Base-by-base conservation (phyloP, 2,329 filamentous ascomycete genomes). In the Penicillium sp. region DNA sequence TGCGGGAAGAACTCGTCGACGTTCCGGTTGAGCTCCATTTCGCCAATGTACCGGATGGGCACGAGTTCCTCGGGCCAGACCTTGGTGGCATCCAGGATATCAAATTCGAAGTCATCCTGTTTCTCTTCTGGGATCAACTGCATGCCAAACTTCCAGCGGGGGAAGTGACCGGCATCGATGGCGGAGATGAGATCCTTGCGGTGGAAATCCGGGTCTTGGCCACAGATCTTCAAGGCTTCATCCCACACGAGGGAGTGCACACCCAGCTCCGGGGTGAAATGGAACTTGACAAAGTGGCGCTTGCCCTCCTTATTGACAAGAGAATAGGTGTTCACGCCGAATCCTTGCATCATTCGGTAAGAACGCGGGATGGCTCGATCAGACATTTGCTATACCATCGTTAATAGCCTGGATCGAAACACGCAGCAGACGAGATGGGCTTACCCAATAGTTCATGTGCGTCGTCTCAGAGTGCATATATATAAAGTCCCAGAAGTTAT, bases 81-180 rank as follows among this genome's bases (percentile, higher is more conserved):
- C 69, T 94, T 93, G 25, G 87, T 94, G 1, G 87, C 83, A 51
- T 94, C 87, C 1, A 94, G 77, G 19, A 91, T 83, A 55, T 93
- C 87, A 45, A 93, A 91, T 5, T 91, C 87, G 45, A 91, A 94
- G 11, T 86, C 79, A 47, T 91, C 74, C 59, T 87, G 79, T 33
- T 81, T 76, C 7, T 74, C 75, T 49, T 91, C 86, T 0, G 83
- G 78, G 15, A 93, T 77, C 3, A 82, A 74, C 57, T 94, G 87
- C n/a, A 94, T 81, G 29, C 84, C 86, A 43, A 93, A 87, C 57
- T 84, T 84, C 86, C 86, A 93, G 56, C 81, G 84, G 7, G 86
- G 86, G 53, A 75, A 89, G 0, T 75, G 73, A 5, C 84, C 84
- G 11, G 72, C 80, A 9, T 84, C 80, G 36, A 93, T 91, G 4